Conservation (phyloP, 2,329 filamentous ascomycete genomes). For the Epicoccum sorghinum region DNA sequence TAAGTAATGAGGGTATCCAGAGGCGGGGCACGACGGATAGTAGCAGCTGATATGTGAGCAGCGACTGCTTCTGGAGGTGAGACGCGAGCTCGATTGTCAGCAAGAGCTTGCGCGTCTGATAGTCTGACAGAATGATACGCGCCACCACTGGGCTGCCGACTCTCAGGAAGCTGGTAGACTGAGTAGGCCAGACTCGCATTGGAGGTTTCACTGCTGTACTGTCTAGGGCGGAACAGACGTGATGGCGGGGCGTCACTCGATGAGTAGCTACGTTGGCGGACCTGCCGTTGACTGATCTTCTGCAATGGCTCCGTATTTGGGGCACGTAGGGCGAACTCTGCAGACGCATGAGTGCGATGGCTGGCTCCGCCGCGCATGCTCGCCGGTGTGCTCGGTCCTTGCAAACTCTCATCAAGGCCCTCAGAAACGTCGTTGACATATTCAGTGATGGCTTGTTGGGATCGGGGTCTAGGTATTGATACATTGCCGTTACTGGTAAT, state of each 20-base stretch:
- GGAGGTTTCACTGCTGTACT: slow-evolving; percentile 35
- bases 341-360: slow-evolving; percentile 13
- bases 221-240: slow-evolving; percentile 12
- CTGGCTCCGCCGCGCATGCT: slow-evolving; percentile 27
- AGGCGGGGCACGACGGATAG: slow-evolving; percentile 3
- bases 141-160: slow-evolving; percentile 34
- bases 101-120: slow-evolving; percentile 11
- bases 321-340: background rate
- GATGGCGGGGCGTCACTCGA: slow-evolving; percentile 26
- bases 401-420: background rate
- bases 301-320: slow-evolving; percentile 32
- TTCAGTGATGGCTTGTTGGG: slow-evolving; percentile 29
- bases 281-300: slow-evolving; percentile 11
- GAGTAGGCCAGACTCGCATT: slow-evolving; percentile 39
- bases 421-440: slow-evolving; percentile 27
- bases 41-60: slow-evolving; percentile 1
- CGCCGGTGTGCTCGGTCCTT: slow-evolving; percentile 7
- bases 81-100: background rate
- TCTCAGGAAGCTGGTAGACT: slow-evolving; percentile 39
- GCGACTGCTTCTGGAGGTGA: background rate
- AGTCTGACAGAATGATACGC: slow-evolving; percentile 31
- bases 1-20: slow-evolving; percentile 5
- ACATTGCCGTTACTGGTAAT: slow-evolving; percentile 33
- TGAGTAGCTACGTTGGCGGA: slow-evolving; percentile 30
- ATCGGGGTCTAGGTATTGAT: slow-evolving; percentile 28